Evolutionary conservation across 2,329 filamentous ascomycete species (phyloP), one percentile per base, ranked within the genome.

Genomic region (Parastagonospora avenae): DNA sequence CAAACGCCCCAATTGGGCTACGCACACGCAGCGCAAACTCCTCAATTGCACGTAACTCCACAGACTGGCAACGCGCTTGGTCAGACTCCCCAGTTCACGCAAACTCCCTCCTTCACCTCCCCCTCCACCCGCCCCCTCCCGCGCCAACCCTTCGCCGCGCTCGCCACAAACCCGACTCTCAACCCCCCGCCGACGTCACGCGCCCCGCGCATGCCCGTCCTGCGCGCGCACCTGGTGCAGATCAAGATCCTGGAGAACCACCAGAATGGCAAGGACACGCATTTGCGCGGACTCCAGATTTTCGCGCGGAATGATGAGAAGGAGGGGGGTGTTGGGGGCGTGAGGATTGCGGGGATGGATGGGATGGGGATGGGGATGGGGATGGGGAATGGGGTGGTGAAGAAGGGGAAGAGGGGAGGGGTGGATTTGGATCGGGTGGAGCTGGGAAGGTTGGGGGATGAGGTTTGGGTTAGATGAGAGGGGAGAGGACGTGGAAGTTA

Each of bases 231-330:
- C 77, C 85, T 97, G 28, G 82, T 99, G 27, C 92, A 97, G 73
- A 87, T 97, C 67, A 87, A 90, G 60, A 88, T 99, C 42, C 83
- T 93, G 44, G 94, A 97, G 77, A 99, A 99, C 69, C 94, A 99
- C 73, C 94, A 99, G 76, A 99, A 99, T 72, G 94, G 94, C 58
- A 99, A 99, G 73, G 94, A 99, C 72, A 99, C 94, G n/a, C 94
- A 99, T 79, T 83, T 99, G 19, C 84, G 94, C 12, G 93, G 92
- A 2, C 83, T 99, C 73, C 95, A 96, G 77, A 88, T 97, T 8
- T 99, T 87, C 66, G 82, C 84, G 3, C 62, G 70, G 44, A 79
- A 81, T 39, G 63, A 64, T 6, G 69, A 71, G 53, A 52, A 7
- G n/a, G 47, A 29, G 8, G 54, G 46, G 50, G 38, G 49, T 41